These are phyloP conservation scores for Shiraia sp. DNA, from an alignment of 2,329 filamentous ascomycete species.

Conservation along the genomic window DNA sequence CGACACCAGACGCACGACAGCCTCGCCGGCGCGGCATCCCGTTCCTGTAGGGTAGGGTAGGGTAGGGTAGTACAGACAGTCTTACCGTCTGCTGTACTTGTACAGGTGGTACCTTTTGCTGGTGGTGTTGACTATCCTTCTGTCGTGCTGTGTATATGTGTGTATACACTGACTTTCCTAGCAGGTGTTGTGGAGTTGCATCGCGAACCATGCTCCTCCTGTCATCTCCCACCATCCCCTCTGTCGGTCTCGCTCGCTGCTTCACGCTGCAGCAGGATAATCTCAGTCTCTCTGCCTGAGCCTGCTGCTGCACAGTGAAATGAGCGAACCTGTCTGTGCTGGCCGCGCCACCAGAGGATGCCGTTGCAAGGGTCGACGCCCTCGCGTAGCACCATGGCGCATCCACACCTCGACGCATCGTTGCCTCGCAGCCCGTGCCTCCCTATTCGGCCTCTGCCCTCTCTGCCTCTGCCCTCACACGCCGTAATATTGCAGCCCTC, in stretches of 20 bases:
- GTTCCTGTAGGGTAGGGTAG: no score
- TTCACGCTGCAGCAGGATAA: constrained; percentile 16
- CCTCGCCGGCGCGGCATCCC: constrained; percentile 6
- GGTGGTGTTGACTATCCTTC: no score
- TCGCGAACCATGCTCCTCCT: no score
- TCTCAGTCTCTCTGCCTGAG: constrained; percentile 12
- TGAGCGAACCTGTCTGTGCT: constrained; percentile 34
- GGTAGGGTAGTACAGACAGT: no score
- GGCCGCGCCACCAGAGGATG: constrained; percentile 20
- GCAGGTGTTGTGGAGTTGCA: no score
- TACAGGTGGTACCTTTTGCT: no score
- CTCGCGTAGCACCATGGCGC: constrained; percentile 29
- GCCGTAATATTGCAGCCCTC: constrained; percentile 29
- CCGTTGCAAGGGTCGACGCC: constrained; percentile 31
- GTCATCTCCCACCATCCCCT: constrained; percentile 9
- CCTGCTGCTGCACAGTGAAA: constrained; percentile 33
- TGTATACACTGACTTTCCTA: no score
- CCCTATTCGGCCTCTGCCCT: constrained; percentile 22
- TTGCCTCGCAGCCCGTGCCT: constrained; percentile 20
- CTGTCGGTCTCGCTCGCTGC: constrained; percentile 2
- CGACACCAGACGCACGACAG: no score
- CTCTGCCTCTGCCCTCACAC: no score
- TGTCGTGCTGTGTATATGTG: no score
- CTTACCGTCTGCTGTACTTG: no score
- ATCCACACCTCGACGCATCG: no score